A percentile compares a stretch with the other conserved stretches of the same genome.
These are phyloP conservation scores for Crithidia acanthocephali DNA, from an alignment of 208 protist species.

Conservation along the genomic window DNA sequence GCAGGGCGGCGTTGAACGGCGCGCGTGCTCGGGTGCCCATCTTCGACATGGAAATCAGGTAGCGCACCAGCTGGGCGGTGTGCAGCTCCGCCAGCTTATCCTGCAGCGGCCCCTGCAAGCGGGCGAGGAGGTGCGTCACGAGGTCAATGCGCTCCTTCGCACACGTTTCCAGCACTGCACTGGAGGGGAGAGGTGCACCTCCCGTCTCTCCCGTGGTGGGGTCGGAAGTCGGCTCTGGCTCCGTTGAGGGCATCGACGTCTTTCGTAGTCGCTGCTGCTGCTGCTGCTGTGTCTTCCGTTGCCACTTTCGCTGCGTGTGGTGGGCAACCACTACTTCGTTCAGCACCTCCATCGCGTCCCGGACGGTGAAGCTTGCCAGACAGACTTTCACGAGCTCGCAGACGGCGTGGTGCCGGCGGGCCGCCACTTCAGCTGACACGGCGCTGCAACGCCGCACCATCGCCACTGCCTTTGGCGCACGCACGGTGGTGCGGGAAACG, in stretches of 20 bases:
- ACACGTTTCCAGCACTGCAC: neutral
- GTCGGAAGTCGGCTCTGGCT: neutral
- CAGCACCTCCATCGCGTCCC: slow-evolving; percentile 52
- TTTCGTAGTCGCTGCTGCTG: slow-evolving; percentile 4
- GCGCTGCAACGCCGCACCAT: slow-evolving; percentile 16
- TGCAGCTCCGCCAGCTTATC: slow-evolving; percentile 19
- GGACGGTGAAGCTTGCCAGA: slow-evolving; percentile 32
- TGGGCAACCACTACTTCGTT: slow-evolving; percentile 47
- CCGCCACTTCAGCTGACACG: slow-evolving; percentile 20
- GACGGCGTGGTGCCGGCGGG: slow-evolving; percentile 36
- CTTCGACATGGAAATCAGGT: slow-evolving; percentile 61
- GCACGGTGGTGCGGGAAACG: neutral
- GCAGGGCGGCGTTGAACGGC: slow-evolving; percentile 48
- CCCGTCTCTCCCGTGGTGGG: too few relatives aligned
- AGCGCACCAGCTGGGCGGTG: slow-evolving; percentile 54
- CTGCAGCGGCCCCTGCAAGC: slow-evolving; percentile 21
- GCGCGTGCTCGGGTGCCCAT: slow-evolving; percentile 41
- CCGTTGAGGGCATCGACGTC: neutral
- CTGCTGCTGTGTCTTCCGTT: slow-evolving; percentile 18
- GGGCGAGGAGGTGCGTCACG: slow-evolving; percentile 3
- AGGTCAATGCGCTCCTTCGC: slow-evolving; percentile 13
- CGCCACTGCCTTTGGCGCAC: slow-evolving; percentile 11
- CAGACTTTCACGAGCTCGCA: slow-evolving; percentile 32
- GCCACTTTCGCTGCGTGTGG: neutral
- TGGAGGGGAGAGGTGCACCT: neutral